Evolutionary conservation across 108 stramenopile genomes (phyloP), one percentile per base, ranked within the genome.

Genomic region (Poteriospumella lacustris): DNA sequence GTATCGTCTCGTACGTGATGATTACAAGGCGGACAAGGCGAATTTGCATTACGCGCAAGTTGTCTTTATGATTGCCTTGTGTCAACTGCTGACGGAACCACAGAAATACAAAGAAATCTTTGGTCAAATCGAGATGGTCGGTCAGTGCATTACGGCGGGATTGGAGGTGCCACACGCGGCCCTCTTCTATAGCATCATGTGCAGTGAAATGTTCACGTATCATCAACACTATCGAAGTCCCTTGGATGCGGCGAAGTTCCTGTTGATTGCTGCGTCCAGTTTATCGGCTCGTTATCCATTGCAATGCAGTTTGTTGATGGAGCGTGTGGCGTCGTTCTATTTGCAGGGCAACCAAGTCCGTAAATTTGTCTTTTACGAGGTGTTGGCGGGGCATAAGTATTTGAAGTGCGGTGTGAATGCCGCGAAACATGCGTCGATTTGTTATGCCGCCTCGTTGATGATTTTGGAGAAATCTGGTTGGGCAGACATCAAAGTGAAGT

Each of bases 81-180:
- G 70, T 33, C 36, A 39, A 42, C 15, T 73, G 44, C 26, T 73
- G 5, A 44, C 47, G 5, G 70, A 73, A 5, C 70, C 70, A 42
- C 36, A 52, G 40, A 52, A 42, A 26, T 26, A 52, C 12, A 3
- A 38, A 3, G 70, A 73, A 42, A 33, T 38, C 5, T 28, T 26
- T 3, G 33, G 70, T 5, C 19, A 73, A 42, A 5, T 52, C 26
- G 44, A 73, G 28, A 31, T 5, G 42, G 15, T 73, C 9, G 26
- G 26, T 5, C 70, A 52, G 41, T 9, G 15, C 36, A 5, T 73
- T 5, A 68, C 39, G 40, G n/a, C n/a, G n/a, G n/a, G n/a, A n/a
- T n/a, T n/a, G n/a, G n/a, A n/a, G n/a, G n/a, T n/a, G n/a, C 70
- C 70, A 42, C 70, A 73, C 36, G 70, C 70, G 3, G 36, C 26